Conservation (phyloP, 2,329 filamentous ascomycete species). For the Xylariales sp. region DNA sequence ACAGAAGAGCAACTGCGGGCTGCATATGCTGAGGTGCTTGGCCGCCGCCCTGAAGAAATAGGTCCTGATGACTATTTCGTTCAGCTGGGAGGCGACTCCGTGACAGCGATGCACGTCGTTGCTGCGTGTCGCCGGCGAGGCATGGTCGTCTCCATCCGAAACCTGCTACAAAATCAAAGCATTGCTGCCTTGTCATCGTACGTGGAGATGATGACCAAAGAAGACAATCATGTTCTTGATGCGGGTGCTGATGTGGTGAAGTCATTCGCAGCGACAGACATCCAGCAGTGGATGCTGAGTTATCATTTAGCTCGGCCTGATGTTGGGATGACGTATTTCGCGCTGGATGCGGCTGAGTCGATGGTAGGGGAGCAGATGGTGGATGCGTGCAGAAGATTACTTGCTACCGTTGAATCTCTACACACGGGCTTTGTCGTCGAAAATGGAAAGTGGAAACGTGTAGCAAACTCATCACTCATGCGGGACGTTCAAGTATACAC, state of each 20-base stretch:
- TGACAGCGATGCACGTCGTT: background rate
- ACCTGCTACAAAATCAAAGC: constrained; percentile 15
- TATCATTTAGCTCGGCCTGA: constrained; percentile 3
- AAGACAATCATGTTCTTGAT: background rate
- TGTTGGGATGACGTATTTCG: constrained; percentile 6
- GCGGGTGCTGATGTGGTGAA: background rate
- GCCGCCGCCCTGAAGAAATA: background rate
- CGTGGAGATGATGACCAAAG: background rate
- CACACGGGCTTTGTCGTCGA: constrained; percentile 3
- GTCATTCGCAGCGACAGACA: constrained; percentile 3
- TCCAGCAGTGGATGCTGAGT: constrained; percentile 2
- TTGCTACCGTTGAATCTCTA: background rate
- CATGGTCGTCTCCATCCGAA: background rate
- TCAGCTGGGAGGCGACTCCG: background rate
- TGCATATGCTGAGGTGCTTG: background rate
- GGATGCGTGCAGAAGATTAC: background rate
- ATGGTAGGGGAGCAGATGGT: constrained; percentile 3
- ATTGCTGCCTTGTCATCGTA: constrained; percentile 1
- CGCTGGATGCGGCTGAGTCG: background rate
- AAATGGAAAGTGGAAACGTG: constrained; percentile 1
- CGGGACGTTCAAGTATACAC: background rate
- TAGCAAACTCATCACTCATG: background rate
- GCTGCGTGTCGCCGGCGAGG: background rate
- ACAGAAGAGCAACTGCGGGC: background rate
- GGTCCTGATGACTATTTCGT: background rate